Percentiles rank a stretch among this genome's conserved stretches.
These are phyloP conservation scores for Aureobasidium uvarum DNA, from an alignment of 2,329 filamentous ascomycete genomes.

Conservation along the genomic window DNA sequence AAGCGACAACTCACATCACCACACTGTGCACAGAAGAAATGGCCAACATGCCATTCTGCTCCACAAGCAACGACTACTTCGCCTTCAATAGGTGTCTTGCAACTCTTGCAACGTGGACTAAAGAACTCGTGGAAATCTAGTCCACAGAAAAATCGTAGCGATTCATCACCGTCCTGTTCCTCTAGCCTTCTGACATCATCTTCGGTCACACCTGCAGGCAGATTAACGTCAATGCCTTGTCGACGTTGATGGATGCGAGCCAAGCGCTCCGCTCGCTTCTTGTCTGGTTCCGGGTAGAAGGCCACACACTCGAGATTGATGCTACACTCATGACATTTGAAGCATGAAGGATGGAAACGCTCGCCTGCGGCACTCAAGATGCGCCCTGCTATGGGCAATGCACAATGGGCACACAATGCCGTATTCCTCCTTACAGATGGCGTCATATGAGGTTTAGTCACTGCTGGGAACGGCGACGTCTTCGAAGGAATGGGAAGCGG, in stretches of 20 bases:
- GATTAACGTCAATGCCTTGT: constrained; percentile 47
- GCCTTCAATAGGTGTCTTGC: constrained; percentile 92
- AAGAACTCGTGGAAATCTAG: constrained; percentile 98
- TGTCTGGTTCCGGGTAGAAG: constrained; percentile 87
- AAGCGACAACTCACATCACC: constrained; percentile 60
- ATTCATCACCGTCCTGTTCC: constrained; percentile 63
- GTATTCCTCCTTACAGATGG: constrained; percentile 54
- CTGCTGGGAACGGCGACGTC: constrained; percentile 19
- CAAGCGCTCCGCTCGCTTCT: constrained; percentile 67
- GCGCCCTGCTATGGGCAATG: constrained; percentile 80
- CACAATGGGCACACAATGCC: constrained; percentile 80
- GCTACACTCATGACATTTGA: constrained; percentile 82
- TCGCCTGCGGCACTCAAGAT: constrained; percentile 79
- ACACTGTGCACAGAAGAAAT: constrained; percentile 99
- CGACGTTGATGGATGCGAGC: constrained; percentile 68
- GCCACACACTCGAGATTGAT: constrained; percentile 91
- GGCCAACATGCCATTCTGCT: constrained; percentile 93
- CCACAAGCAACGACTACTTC: constrained; percentile 93
- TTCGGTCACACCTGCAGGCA: constrained; percentile 61
- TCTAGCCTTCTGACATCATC: constrained; percentile 45
- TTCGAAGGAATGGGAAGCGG: constrained; percentile 52
- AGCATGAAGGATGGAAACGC: constrained; percentile 92
- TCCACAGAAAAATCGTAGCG: constrained; percentile 89
- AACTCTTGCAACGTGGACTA: constrained; percentile 90
- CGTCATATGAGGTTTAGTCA: constrained; percentile 42